A percentile compares a stretch with the other conserved stretches of the same genome.
These are phyloP conservation scores for Beauveria sp. DNA, from an alignment of 2,329 filamentous ascomycete genomes.

Conservation along the genomic window DNA sequence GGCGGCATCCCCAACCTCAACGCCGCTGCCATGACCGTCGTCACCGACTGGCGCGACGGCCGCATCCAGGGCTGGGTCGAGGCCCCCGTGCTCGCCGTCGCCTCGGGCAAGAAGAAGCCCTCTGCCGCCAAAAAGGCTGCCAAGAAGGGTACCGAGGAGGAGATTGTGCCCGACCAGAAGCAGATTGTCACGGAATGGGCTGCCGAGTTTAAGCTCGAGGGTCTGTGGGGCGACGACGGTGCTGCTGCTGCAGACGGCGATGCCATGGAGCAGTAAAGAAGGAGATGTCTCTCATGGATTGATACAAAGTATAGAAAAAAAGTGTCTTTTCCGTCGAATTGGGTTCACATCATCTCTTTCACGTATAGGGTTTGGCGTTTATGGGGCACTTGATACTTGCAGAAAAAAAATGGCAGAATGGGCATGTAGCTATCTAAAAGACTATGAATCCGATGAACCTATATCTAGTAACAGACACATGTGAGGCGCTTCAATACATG, in stretches of 20 bases:
- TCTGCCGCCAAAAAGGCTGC: slow-evolving; percentile 24
- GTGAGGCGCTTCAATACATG: neutral
- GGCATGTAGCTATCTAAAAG: slow-evolving; percentile 10
- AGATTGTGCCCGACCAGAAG: slow-evolving; percentile 60
- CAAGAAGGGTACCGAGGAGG: slow-evolving; percentile 34
- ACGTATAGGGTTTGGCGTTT: slow-evolving; percentile 16
- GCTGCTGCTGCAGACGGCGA: slow-evolving; percentile 28
- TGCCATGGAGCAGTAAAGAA: slow-evolving; percentile 43
- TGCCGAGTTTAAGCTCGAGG: slow-evolving; percentile 90
- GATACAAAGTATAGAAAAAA: slow-evolving; percentile 2
- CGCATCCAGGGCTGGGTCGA: slow-evolving; percentile 90
- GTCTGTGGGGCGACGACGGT: slow-evolving; percentile 69
- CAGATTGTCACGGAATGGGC: slow-evolving; percentile 89
- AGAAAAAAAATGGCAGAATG: slow-evolving; percentile 12
- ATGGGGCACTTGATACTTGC: slow-evolving; percentile 2
- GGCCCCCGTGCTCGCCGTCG: slow-evolving; percentile 59
- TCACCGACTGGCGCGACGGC: slow-evolving; percentile 95
- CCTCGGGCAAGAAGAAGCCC: slow-evolving; percentile 23
- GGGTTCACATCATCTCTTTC: slow-evolving; percentile 13
- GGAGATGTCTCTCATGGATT: slow-evolving; percentile 3
- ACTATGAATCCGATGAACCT: slow-evolving; percentile 2
- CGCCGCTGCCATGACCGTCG: slow-evolving; percentile 82
- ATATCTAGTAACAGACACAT: neutral
- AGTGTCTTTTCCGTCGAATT: neutral
- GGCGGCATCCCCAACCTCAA: slow-evolving; percentile 86